Evolutionary conservation across 257 asterid species (phyloP).

Genomic region (Solanum medicagineum): DNA sequence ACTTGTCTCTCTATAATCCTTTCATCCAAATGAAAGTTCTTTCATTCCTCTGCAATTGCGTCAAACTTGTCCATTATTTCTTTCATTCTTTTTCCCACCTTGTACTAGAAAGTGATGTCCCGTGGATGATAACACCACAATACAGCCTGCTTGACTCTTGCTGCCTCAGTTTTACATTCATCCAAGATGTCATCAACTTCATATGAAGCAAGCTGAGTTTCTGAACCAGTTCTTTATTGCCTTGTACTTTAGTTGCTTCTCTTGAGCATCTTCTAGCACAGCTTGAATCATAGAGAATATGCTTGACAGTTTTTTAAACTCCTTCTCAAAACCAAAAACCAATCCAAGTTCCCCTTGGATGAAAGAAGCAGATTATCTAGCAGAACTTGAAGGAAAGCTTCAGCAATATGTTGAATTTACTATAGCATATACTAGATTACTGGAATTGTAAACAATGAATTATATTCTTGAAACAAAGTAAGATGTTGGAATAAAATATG

Average conservation of each 20-base stretch:
- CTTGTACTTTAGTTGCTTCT: background rate
- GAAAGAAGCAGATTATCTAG: background rate
- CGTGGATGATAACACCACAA: background rate
- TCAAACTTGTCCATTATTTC: background rate
- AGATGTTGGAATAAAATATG: background rate
- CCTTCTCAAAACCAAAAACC: background rate
- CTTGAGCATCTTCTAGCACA: background rate
- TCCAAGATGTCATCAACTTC: background rate
- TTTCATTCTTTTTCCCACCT: constrained; percentile 10
- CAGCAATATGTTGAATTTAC: background rate
- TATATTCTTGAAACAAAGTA: background rate
- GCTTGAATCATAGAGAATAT: background rate
- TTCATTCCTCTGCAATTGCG: constrained; percentile 3
- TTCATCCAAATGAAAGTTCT: constrained; percentile 7
- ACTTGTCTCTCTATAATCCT: background rate
- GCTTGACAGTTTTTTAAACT: background rate
- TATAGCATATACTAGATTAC: background rate
- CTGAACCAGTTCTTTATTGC: background rate
- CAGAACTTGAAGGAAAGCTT: background rate
- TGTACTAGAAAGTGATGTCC: background rate
- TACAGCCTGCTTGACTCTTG: background rate
- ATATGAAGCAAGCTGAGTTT: background rate
- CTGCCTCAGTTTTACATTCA: background rate
- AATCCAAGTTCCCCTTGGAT: background rate
- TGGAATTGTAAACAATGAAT: background rate